Percentiles rank a stretch among this genome's conserved stretches.
These are phyloP conservation scores for Xerocomus spinulosus DNA, from an alignment of 768 basidiomycete species.

Conservation along the genomic window DNA sequence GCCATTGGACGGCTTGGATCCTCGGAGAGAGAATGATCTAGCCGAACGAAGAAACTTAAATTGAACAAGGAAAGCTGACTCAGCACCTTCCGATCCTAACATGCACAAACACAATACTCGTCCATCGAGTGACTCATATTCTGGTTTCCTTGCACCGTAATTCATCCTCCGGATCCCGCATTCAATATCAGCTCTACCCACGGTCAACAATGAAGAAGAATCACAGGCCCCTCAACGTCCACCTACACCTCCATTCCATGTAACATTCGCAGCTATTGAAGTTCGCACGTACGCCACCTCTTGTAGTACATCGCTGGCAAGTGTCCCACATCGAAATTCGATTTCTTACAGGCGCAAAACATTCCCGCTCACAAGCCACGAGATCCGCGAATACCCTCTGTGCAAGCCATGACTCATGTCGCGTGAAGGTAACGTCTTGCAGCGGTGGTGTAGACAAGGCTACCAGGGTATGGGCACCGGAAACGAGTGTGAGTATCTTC, in stretches of 20 bases:
- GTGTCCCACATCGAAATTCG: constrained; percentile 11
- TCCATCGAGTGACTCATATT: too few species aligned
- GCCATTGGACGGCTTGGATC: too few species aligned
- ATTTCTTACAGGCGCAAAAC: constrained; percentile 56
- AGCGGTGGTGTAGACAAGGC: constrained; percentile 79
- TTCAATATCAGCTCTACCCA: constrained; percentile 26
- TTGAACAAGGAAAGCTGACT: constrained; percentile 2
- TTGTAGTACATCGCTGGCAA: constrained; percentile 4
- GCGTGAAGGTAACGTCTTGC: constrained; percentile 81
- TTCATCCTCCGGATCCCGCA: too few species aligned
- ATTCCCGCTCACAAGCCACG: constrained; percentile 79
- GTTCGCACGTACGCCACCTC: constrained; percentile 56
- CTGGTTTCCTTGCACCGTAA: too few species aligned
- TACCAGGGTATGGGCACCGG: constrained; percentile 74
- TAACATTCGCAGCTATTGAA: constrained; percentile 64
- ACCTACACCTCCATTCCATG: constrained; percentile 69
- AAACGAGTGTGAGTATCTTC: constrained; percentile 58
- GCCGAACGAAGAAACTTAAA: too few species aligned
- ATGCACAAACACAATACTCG: constrained; percentile 24
- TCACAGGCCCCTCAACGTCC: constrained; percentile 53
- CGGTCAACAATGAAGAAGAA: constrained; percentile 49
- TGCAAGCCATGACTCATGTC: constrained; percentile 67
- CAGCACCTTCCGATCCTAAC: constrained; percentile 19
- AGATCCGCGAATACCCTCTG: constrained; percentile 61
- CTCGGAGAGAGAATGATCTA: too few species aligned